These are phyloP conservation scores for Nitzschia sp. DNA, from an alignment of 108 stramenopile genomes.

Conservation along the genomic window DNA sequence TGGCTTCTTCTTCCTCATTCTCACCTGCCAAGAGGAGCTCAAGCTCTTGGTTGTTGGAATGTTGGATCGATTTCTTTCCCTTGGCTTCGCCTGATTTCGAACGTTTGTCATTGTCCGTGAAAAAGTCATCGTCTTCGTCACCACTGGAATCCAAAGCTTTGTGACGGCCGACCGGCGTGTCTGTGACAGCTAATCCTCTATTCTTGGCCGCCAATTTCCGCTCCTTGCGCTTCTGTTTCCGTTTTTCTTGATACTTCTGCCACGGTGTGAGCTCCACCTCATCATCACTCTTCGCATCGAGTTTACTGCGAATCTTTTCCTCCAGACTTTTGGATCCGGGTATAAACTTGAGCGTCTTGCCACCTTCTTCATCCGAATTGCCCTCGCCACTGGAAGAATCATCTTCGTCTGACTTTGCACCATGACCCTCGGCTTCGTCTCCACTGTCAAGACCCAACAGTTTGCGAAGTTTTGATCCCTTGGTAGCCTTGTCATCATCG, in stretches of 20 bases:
- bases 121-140: conserved; percentile 50
- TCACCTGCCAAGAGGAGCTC: conserved; percentile 84
- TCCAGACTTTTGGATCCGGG: conserved; percentile 70
- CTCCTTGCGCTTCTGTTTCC: conserved; percentile 82
- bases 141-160: conserved; percentile 29
- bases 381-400: conserved; percentile 32
- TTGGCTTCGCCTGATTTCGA: conserved; percentile 8
- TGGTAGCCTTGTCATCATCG: conserved; percentile 36
- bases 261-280: conserved; percentile 74
- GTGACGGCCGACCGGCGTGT: neutral
- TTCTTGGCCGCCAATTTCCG: conserved; percentile 53
- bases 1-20: conserved; percentile 68
- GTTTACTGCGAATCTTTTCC: conserved; percentile 76
- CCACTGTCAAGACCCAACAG: conserved; percentile 61
- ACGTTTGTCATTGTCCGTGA: conserved; percentile 35
- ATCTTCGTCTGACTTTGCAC: conserved; percentile 33
- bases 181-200: conserved; percentile 16
- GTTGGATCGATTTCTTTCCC: conserved; percentile 1
- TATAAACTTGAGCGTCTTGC: conserved; percentile 59
- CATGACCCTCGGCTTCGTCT: conserved; percentile 35
- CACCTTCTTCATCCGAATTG: conserved; percentile 44
- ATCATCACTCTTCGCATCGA: conserved; percentile 39
- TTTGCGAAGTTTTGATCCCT: conserved; percentile 46
- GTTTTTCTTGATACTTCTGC: conserved; percentile 86
- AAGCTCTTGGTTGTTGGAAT: conserved; percentile 46